Evolutionary conservation across 495 filamentous ascomycete species (phyloP).

Genomic region (Cudoniella acicularis): DNA sequence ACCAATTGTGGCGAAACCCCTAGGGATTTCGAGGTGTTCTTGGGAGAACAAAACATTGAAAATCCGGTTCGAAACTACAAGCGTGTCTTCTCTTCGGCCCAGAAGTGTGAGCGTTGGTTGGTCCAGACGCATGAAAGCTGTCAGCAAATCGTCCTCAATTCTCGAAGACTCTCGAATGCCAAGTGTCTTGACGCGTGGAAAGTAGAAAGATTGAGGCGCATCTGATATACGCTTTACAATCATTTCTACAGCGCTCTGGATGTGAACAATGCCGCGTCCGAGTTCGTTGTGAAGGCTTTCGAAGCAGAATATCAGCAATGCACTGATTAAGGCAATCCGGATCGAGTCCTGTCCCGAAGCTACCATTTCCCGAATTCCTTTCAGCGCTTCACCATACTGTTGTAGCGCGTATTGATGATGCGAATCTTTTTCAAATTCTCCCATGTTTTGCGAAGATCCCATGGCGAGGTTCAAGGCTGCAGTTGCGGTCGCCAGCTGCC

Average conservation of each 20-base stretch:
- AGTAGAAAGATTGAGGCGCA: constrained; percentile 6
- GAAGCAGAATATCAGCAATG: constrained; percentile 19
- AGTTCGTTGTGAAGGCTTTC: constrained; percentile 19
- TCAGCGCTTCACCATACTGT: constrained; percentile 19
- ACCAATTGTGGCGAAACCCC: constrained; percentile 7
- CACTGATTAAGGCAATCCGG: constrained; percentile 15
- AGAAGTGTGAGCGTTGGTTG: constrained; percentile 7
- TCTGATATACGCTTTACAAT: constrained; percentile 14
- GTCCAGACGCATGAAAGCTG: constrained; percentile 20
- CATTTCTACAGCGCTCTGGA: constrained; percentile 20
- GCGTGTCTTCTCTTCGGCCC: neutral
- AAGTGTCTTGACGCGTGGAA: neutral
- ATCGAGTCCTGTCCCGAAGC: constrained; percentile 4
- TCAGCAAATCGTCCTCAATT: constrained; percentile 16
- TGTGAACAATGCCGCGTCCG: constrained; percentile 12
- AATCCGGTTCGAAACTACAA: constrained; percentile 4
- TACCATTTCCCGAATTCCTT: constrained; percentile 10
- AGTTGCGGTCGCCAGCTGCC: constrained; percentile 8
- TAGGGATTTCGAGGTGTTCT: constrained; percentile 12
- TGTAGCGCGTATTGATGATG: constrained; percentile 21
- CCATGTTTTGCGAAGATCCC: neutral
- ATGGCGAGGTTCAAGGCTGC: constrained; percentile 17
- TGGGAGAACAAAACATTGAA: constrained; percentile 6
- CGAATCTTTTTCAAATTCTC: neutral
- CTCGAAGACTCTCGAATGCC: neutral